Evolutionary conservation across 768 basidiomycete genomes (phyloP).

Genomic region (Lyophyllum shimeji): DNA sequence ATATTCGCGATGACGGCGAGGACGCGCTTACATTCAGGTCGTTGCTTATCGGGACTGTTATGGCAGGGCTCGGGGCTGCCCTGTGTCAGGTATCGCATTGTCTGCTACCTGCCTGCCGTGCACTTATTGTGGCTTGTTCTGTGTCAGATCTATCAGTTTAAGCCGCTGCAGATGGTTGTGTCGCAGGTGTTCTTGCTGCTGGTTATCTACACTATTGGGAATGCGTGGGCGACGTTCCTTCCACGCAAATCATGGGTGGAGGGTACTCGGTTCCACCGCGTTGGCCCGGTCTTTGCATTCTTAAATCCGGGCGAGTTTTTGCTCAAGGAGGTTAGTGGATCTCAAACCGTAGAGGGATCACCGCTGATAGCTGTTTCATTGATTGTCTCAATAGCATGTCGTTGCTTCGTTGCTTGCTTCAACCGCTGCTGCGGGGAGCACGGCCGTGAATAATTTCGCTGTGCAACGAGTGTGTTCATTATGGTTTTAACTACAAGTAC

Average conservation of each 20-base stretch:
- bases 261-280: constrained; percentile 40
- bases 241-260: constrained; percentile 41
- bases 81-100: constrained; percentile 46
- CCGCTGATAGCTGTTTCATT: not conserved
- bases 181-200: constrained; percentile 59
- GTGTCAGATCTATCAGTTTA: constrained; percentile 56
- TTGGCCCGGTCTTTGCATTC: constrained; percentile 42
- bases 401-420: constrained; percentile 56
- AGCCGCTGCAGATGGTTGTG: constrained; percentile 51
- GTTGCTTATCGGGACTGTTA: constrained; percentile 50
- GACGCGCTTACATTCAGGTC: constrained; percentile 57
- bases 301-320: constrained; percentile 59
- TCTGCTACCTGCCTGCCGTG: not conserved
- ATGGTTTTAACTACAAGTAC: no score
- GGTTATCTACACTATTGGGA: constrained; percentile 50
- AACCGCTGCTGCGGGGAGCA: constrained; percentile 51
- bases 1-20: constrained; percentile 58
- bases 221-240: constrained; percentile 47
- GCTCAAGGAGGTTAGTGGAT: constrained; percentile 51
- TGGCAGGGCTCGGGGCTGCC: constrained; percentile 60
- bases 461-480: constrained; percentile 47
- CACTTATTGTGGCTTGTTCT: not conserved
- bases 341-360: not conserved
- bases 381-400: constrained; percentile 42
- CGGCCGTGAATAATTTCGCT: constrained; percentile 59